A percentile compares a stretch with the other conserved stretches of the same genome.
Conservation (phyloP, 805 yeast species). For the Kodamaea kakaduensis region DNA sequence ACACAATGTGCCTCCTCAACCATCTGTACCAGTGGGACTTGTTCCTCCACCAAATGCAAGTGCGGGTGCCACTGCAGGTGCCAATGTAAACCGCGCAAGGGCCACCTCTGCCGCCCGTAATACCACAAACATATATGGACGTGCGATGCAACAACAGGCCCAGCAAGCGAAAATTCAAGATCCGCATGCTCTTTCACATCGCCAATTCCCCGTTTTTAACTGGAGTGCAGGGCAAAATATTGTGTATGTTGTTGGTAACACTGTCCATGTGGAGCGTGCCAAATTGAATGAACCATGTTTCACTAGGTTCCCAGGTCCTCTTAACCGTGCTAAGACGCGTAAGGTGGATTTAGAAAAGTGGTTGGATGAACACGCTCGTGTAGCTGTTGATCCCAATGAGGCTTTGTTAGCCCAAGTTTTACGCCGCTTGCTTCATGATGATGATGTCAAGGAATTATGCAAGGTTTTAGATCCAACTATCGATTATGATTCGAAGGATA, state of each 20-base stretch:
- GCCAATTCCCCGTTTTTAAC: slow-evolving; percentile 74
- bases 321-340: slow-evolving; percentile 52
- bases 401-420: slow-evolving; percentile 31
- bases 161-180: slow-evolving; percentile 34
- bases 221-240: slow-evolving; percentile 46
- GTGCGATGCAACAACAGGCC: slow-evolving; percentile 11
- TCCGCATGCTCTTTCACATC: slow-evolving; percentile 50
- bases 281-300: slow-evolving; percentile 21
- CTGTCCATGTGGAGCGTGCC: slow-evolving; percentile 32
- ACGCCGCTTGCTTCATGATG: slow-evolving; percentile 26
- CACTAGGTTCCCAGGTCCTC: slow-evolving; percentile 63
- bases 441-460: slow-evolving; percentile 31
- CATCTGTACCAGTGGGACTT: slow-evolving; percentile 2
- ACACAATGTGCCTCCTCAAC: slow-evolving; percentile 9
- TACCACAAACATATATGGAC: slow-evolving; percentile 15
- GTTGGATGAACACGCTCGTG: slow-evolving; percentile 26
- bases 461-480: slow-evolving; percentile 41
- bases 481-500: slow-evolving; percentile 24
- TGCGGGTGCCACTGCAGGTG: slow-evolving; percentile 10
- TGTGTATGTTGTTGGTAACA: slow-evolving; percentile 25
- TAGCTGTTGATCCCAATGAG: slow-evolving; percentile 17
- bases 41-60: slow-evolving; percentile 8
- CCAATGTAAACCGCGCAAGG: slow-evolving; percentile 17
- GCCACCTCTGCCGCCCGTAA: slow-evolving; percentile 20
- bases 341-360: slow-evolving; percentile 69